Evolutionary conservation across 1,284 basidiomycete species (phyloP), one percentile per base, ranked within the genome.

Genomic region (Irpex sp.): DNA sequence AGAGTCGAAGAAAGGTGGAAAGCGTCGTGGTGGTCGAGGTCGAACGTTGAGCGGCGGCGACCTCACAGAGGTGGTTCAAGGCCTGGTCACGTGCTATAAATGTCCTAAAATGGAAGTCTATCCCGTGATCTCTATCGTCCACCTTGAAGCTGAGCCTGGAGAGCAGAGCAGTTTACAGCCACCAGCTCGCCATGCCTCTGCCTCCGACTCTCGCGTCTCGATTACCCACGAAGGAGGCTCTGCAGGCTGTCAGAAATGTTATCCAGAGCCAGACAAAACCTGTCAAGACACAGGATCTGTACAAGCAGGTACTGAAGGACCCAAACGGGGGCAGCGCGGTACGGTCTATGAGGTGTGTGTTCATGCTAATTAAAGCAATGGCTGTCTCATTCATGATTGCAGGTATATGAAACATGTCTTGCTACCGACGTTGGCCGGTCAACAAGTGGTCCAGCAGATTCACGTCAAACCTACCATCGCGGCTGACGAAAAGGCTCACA

Each of bases 341-440:
- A n/a, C 54, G 66, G 57, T 69, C 67, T 13, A 62, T 69, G 63
- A 65, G 61, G 67, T 67, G 66, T 26, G 26, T 52, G 13, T 36
- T 31, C 19, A 31, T 31, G 26, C 52, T 26, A 26, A 26, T 26
- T 26, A 26, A 26, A 26, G 26, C 26, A 26, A 26, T 26, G 26
- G 26, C 26, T 26, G 26, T 26, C 26, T 26, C 26, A 26, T 26
- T 26, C 26, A 49, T 47, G n/a, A 5, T 17, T 17, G 5, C 66
- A 90, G 88, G 26, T 87, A 86, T 68, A 72, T 90, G 21, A 89
- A 89, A 72, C 75, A 71, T 52, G 69, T 75, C n/a, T 74, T 88
- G 5, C 77, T 88, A 1, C 81, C 79, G 1, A 74, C 81, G 9
- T 75, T 88, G 44, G 61, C 60, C 15, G 36, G 58, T 5, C 75